A percentile compares a stretch with the other conserved stretches of the same genome.
Conservation (phyloP, 352 stramenopile genomes). For the Globisporangium acanthophoron region DNA sequence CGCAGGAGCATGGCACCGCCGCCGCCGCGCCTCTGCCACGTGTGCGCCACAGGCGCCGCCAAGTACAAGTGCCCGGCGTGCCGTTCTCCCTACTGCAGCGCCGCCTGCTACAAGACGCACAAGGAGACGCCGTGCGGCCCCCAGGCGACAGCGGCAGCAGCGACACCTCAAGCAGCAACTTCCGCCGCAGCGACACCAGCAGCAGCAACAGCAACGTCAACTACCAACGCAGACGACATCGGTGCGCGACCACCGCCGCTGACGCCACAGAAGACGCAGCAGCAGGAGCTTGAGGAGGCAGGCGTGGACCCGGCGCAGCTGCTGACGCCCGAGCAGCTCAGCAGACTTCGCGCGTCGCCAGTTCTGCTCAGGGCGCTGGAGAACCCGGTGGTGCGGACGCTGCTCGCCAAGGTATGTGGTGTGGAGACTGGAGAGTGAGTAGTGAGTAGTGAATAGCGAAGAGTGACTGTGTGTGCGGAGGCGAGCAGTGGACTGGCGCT, state of each 20-base stretch:
- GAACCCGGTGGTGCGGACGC: slow-evolving; percentile 40
- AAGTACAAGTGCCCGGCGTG: slow-evolving; percentile 86
- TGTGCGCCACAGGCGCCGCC: slow-evolving; percentile 45
- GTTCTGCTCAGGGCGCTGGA: slow-evolving; percentile 35
- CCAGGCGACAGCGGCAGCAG: slow-evolving; percentile 5
- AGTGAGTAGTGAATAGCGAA: neutral
- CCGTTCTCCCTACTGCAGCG: slow-evolving; percentile 65
- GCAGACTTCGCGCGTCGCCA: slow-evolving; percentile 23
- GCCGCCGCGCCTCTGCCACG: slow-evolving; percentile 29
- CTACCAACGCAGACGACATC: neutral
- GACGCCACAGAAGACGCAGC: slow-evolving; percentile 3
- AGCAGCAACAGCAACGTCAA: neutral
- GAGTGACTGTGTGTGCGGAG: neutral
- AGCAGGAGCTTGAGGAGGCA: slow-evolving; percentile 18
- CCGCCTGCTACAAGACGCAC: slow-evolving; percentile 75
- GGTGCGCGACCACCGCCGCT: no score
- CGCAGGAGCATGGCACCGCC: slow-evolving; percentile 18
- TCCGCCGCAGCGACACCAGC: neutral
- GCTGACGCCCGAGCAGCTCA: slow-evolving; percentile 52
- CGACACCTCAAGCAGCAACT: slow-evolving; percentile 3
- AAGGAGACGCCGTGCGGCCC: slow-evolving; percentile 57
- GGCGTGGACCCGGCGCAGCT: slow-evolving; percentile 28
- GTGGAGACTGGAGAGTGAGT: neutral
- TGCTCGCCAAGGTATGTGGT: slow-evolving; percentile 41
- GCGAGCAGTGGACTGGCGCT: no score